Conservation (phyloP, 306 rosid genomes). For the Pueraria montana region DNA sequence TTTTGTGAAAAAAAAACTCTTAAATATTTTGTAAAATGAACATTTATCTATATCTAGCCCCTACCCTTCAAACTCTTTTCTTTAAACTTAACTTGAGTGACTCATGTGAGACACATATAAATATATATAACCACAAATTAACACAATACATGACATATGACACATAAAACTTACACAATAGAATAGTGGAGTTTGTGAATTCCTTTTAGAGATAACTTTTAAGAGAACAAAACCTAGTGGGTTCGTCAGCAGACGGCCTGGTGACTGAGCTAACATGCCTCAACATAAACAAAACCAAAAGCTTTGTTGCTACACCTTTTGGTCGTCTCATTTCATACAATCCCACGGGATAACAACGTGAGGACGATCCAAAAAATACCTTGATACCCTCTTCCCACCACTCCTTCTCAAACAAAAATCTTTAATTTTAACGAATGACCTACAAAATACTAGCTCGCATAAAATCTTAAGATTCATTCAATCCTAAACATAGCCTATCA, state of each 20-base stretch:
- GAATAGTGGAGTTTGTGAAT: conserved; percentile 46
- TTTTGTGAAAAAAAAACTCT: not conserved
- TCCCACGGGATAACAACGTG: conserved; percentile 38
- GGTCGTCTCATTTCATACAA: conserved; percentile 55
- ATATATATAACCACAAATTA: not conserved
- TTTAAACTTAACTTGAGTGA: not conserved
- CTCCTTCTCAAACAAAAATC: conserved; percentile 28
- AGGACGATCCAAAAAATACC: conserved; percentile 41
- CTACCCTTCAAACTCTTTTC: not conserved
- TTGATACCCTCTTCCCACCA: conserved; percentile 57
- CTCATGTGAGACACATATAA: not conserved
- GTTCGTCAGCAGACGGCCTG: conserved; percentile 64
- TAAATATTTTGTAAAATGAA: not conserved
- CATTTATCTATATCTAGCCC: not conserved
- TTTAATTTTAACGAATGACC: not conserved
- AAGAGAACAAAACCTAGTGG: conserved; percentile 76
- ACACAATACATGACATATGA: not conserved
- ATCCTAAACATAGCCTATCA: conserved; percentile 47
- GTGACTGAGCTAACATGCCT: conserved; percentile 63
- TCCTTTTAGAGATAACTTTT: conserved; percentile 56
- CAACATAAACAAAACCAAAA: conserved; percentile 54
- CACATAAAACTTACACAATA: not conserved
- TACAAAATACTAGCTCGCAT: conserved; percentile 36
- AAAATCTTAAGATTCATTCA: conserved; percentile 45
- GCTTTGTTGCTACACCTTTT: conserved; percentile 54